Base-by-base conservation (phyloP, 257 asterid species). In the Plantago ovata region DNA sequence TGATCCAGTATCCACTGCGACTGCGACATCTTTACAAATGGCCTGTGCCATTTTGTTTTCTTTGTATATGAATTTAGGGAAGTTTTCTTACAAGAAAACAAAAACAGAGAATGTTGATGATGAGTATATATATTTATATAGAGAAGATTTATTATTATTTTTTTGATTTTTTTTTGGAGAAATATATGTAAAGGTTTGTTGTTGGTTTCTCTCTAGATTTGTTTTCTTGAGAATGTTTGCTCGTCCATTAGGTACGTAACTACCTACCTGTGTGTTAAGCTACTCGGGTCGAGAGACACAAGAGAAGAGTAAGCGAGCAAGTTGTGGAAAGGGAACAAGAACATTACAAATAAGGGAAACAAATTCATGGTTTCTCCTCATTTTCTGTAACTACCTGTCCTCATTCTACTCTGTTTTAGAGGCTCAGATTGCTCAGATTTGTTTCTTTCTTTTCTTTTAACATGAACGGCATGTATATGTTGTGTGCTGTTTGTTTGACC, bases 1-100 rank as follows among this genome's bases (percentile, higher is more conserved):
- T 28, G 23, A 15, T 36, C 56, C 60, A 14, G 61, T 66, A 21
- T 32, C 39, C 1, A 32, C 62, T n/a, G n/a, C n/a, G n/a, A n/a
- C n/a, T n/a, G n/a, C n/a, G 20, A 41, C 59, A 20, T 62, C 65
- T 8, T 53, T 62, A 1, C 38, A 59, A 22, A 42, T 69, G 66
- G 73, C 66, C 42, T 76, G 82, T n/a, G 95, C 88, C 93, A 84
- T 82, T 53, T 39, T 9, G 14, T 23, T 12, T 8, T 3, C 14
- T n/a, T n/a, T n/a, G n/a, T n/a, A n/a, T n/a, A n/a, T n/a, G n/a
- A 32, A 2, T 9, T 33, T 20, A 36, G 11, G 36, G 36, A 47
- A 10, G 38, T 46, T 58, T 13, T 18, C 33, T 45, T 21, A 28
- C 39, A 63, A 51, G 53, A 49, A 20, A 47, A 10, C 51, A 50